These are phyloP conservation scores for Theileria annulata DNA, from an alignment of 169 alveolate species.

Conservation along the genomic window DNA sequence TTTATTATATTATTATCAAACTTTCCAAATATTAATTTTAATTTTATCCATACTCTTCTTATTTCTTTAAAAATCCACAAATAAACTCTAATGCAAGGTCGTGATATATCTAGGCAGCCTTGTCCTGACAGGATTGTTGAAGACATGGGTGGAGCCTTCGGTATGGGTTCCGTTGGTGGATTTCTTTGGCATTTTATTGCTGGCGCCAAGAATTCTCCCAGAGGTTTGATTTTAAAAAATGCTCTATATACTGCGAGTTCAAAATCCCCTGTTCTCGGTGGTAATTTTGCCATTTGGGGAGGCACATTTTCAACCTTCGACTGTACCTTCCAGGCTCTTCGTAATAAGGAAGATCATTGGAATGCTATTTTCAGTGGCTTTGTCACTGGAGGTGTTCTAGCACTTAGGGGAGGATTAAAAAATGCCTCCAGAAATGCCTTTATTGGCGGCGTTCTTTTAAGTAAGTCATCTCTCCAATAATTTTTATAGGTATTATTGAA, in stretches of 20 bases:
- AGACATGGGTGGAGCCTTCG: slow-evolving; percentile 96
- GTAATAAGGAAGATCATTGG: slow-evolving; percentile 94
- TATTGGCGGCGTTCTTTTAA: slow-evolving; percentile 86
- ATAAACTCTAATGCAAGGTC: slow-evolving; percentile 66
- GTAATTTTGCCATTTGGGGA: slow-evolving; percentile 96
- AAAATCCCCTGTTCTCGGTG: slow-evolving; percentile 93
- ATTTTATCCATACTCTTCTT: background rate
- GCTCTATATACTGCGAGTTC: slow-evolving; percentile 91
- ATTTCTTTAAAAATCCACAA: background rate
- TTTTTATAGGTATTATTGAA: slow-evolving; percentile 79
- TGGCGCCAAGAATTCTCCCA: slow-evolving; percentile 91
- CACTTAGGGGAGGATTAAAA: slow-evolving; percentile 86
- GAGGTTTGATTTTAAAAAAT: slow-evolving; percentile 84
- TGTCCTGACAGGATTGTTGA: slow-evolving; percentile 95
- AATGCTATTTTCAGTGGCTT: slow-evolving; percentile 92
- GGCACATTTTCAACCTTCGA: slow-evolving; percentile 92
- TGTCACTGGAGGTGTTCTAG: slow-evolving; percentile 92
- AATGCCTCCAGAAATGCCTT: slow-evolving; percentile 87
- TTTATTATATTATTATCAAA: background rate
- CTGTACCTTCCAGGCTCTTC: slow-evolving; percentile 87
- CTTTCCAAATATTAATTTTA: background rate
- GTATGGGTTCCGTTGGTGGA: slow-evolving; percentile 95
- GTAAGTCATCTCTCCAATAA: slow-evolving; percentile 25
- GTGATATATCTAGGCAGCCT: slow-evolving; percentile 90
- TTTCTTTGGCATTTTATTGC: slow-evolving; percentile 89